Percentiles rank a stretch among this genome's conserved stretches.
These are phyloP conservation scores for Lasiodiplodia sp. DNA, from an alignment of 2,329 filamentous ascomycete species.

Conservation along the genomic window DNA sequence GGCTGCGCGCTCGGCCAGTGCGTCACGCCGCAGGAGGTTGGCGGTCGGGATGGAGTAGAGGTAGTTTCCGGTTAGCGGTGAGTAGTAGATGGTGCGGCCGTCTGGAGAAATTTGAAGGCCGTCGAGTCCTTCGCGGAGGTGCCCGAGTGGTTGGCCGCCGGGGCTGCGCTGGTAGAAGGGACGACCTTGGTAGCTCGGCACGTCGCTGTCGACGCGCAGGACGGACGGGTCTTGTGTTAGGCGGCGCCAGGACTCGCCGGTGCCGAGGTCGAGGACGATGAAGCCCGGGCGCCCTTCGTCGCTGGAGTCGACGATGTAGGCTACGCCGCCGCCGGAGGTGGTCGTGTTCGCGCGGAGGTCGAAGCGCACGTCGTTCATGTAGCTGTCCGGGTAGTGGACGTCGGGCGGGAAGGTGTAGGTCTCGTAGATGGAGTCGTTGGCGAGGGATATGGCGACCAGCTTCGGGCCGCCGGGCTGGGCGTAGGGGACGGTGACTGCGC, in stretches of 20 bases:
- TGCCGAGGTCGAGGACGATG: conserved; percentile 58
- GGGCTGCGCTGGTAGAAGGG: conserved; percentile 49
- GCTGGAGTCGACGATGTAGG: conserved; percentile 61
- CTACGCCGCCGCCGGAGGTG: conserved; percentile 54
- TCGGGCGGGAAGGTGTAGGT: conserved; percentile 57
- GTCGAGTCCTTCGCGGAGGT: conserved; percentile 55
- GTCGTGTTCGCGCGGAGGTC: conserved; percentile 53
- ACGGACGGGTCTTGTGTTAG: conserved; percentile 50
- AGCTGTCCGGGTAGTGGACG: conserved; percentile 56
- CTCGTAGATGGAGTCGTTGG: conserved; percentile 55
- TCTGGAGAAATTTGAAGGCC: conserved; percentile 59
- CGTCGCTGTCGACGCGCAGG: conserved; percentile 49
- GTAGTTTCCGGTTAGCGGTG: conserved; percentile 51
- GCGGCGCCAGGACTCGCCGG: conserved; percentile 57
- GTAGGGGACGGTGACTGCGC: conserved; percentile 50
- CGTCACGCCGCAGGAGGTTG: conserved; percentile 47
- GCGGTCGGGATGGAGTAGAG: conserved; percentile 55
- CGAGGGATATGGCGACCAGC: conserved; percentile 57
- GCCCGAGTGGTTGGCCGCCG: conserved; percentile 43
- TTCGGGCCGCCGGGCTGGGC: conserved; percentile 55
- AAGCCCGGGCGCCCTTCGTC: conserved; percentile 56
- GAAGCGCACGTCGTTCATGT: conserved; percentile 62
- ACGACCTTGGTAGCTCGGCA: conserved; percentile 56
- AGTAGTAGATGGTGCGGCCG: conserved; percentile 55
- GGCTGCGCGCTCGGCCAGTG: conserved; percentile 52